Base-by-base conservation (phyloP, 2,329 filamentous ascomycete genomes). In the Bipolaris zeicola region DNA sequence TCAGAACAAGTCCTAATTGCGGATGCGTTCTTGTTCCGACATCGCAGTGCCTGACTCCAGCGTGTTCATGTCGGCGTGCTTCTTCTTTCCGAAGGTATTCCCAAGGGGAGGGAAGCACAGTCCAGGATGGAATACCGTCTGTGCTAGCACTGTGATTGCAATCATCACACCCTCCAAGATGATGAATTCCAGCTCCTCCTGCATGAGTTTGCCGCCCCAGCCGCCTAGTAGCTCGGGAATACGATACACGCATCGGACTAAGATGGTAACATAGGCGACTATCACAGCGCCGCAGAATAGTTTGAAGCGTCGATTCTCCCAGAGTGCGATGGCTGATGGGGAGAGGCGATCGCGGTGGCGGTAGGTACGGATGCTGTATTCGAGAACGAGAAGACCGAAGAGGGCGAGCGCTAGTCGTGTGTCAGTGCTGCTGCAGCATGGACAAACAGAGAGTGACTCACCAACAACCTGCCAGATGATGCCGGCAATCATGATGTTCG, bases 401-500 rank as follows among this genome's bases (percentile, higher is more conserved):
- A 80, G 77, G 13, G 80, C 67, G 16, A 69, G 60, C 2, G 63
- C 65, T 67, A n/a, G n/a, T 31, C 6, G 8, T 77, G 62, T 24
- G 41, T 61, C 38, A 64, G 58, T n/a, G 34, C 8, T 38, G 6
- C 38, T n/a, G 2, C 2, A 38, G 16, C 16, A 5, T 31, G 16
- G n/a, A 36, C 18, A 13, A 11, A 13, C 14, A 48, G n/a, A 38
- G 80, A 42, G 39, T 80, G 1, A 57, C 62, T 57, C 57, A 5
- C 82, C 82, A 5, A 77, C 77, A 14, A 87, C 83, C 69, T 86
- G 84, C 61, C 81, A 81, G 1, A 79, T 78, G 20, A 87, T 80
- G 55, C 84, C 84, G 0, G 82, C 79, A 45, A 85, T 80, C 72
- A 86, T 85, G 53, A 86, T 78, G 56, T 83, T 70, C 39, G 82